Evolutionary conservation across 2,329 filamentous ascomycete species (phyloP).

Genomic region (Arachnopeziza araneosa): DNA sequence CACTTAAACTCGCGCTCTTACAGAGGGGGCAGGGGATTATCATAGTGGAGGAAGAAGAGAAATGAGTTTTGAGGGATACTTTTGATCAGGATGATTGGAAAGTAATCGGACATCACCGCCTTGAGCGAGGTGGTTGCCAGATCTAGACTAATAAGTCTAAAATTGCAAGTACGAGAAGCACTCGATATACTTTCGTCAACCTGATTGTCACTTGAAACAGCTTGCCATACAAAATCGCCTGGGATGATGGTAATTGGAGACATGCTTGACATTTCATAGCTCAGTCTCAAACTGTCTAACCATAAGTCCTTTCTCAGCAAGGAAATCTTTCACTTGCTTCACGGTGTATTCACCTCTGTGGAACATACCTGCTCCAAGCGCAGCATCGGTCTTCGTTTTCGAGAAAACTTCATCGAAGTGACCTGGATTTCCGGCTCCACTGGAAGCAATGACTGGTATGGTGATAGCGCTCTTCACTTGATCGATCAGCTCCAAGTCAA

Average conservation of each 20-base stretch:
- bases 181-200: no score
- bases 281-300: slow-evolving; percentile 69
- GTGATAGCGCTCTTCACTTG: slow-evolving; percentile 82
- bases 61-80: no score
- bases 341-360: slow-evolving; percentile 94
- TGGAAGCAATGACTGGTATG: slow-evolving; percentile 94
- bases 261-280: slow-evolving; percentile 32
- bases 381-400: slow-evolving; percentile 82
- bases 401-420: slow-evolving; percentile 92
- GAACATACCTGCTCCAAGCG: slow-evolving; percentile 95
- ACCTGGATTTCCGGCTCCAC: slow-evolving; percentile 78
- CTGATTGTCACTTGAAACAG: no score
- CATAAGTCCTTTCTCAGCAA: slow-evolving; percentile 64
- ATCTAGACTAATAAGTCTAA: no score
- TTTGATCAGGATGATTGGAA: no score
- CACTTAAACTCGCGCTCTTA: no score
- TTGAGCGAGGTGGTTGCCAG: no score
- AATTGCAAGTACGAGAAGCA: no score
- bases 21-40: no score
- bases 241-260: slow-evolving; percentile 45
- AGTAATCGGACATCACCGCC: no score
- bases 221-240: slow-evolving; percentile 5
- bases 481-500: slow-evolving; percentile 84
- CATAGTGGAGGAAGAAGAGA: no score
- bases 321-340: slow-evolving; percentile 81